A percentile compares a stretch with the other conserved stretches of the same genome.
phyloP scores from a whole-genome alignment of 306 rosid genomes.

The Gynostemma pentaphyllum region DNA sequence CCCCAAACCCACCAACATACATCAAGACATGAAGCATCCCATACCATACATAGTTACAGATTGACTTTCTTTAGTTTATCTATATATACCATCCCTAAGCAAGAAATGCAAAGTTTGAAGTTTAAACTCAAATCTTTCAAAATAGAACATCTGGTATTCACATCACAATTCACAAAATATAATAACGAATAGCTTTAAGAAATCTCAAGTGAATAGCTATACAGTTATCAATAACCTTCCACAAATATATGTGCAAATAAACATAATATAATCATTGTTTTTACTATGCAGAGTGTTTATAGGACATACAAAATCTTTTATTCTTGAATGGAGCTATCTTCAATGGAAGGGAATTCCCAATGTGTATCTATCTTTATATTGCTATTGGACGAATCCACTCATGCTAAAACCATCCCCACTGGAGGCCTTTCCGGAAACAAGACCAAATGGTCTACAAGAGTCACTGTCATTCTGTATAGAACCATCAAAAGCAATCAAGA shows the following conservation, averaged over 20 bases:
- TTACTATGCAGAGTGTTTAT: background rate
- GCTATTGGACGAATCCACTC: conserved; percentile 37
- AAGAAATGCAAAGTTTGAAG: background rate
- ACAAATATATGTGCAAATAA: background rate
- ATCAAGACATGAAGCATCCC: too few relatives aligned
- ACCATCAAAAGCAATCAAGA: conserved; percentile 10
- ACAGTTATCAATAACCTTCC: background rate
- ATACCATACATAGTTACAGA: too few relatives aligned
- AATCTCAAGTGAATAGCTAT: conserved; percentile 4
- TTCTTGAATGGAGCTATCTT: background rate
- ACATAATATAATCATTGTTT: background rate
- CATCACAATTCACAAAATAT: background rate
- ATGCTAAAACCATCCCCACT: conserved; percentile 31
- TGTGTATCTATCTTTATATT: conserved; percentile 12
- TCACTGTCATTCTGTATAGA: conserved; percentile 47
- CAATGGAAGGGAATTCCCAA: background rate
- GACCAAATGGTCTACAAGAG: conserved; percentile 78
- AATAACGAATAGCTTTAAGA: background rate
- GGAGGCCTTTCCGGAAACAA: conserved; percentile 34
- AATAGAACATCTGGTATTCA: background rate
- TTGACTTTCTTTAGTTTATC: background rate
- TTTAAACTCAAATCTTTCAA: background rate
- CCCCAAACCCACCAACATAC: too few relatives aligned
- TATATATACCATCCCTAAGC: background rate
- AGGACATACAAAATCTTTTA: too few relatives aligned